Evolutionary conservation across 2,329 filamentous ascomycete species (phyloP).

Genomic region (Cladophialophora chaetospira): DNA sequence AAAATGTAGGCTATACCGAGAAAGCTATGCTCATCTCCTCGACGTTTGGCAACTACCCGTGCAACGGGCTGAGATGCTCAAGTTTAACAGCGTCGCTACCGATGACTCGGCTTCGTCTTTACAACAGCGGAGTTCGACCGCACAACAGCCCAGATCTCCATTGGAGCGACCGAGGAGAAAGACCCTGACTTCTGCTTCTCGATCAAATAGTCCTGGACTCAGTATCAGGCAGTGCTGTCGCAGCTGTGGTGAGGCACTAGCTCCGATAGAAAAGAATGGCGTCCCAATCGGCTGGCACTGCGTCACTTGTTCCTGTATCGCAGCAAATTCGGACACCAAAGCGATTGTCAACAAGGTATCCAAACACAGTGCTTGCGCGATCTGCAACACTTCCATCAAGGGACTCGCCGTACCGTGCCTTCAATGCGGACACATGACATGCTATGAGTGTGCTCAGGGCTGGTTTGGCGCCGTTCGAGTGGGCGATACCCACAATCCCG

Average conservation of each 20-base stretch:
- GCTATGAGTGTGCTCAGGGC: slow-evolving; percentile 46
- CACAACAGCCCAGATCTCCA: neutral
- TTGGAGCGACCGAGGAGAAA: slow-evolving; percentile 11
- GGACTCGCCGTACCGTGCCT: slow-evolving; percentile 52
- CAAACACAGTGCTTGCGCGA: slow-evolving; percentile 42
- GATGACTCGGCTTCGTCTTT: neutral
- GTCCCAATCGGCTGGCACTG: slow-evolving; percentile 34
- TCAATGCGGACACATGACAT: slow-evolving; percentile 51
- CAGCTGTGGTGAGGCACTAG: slow-evolving; percentile 40
- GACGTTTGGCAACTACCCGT: slow-evolving; percentile 60
- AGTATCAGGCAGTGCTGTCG: slow-evolving; percentile 48
- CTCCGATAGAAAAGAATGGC: slow-evolving; percentile 32
- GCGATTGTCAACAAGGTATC: slow-evolving; percentile 10
- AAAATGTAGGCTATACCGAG: slow-evolving; percentile 56
- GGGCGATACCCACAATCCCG: neutral
- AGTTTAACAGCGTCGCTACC: slow-evolving; percentile 48
- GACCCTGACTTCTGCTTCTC: slow-evolving; percentile 12
- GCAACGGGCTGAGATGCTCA: slow-evolving; percentile 60
- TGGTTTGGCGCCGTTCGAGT: slow-evolving; percentile 41
- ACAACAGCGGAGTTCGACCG: neutral
- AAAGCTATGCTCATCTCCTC: slow-evolving; percentile 60
- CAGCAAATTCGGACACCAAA: slow-evolving; percentile 23
- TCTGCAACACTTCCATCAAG: slow-evolving; percentile 46
- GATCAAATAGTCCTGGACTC: slow-evolving; percentile 36
- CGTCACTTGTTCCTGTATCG: slow-evolving; percentile 37